Percentiles rank a stretch among this genome's conserved stretches.
phyloP scores from a whole-genome alignment of 495 filamentous ascomycete genomes.

The Aspergillus diversus region DNA sequence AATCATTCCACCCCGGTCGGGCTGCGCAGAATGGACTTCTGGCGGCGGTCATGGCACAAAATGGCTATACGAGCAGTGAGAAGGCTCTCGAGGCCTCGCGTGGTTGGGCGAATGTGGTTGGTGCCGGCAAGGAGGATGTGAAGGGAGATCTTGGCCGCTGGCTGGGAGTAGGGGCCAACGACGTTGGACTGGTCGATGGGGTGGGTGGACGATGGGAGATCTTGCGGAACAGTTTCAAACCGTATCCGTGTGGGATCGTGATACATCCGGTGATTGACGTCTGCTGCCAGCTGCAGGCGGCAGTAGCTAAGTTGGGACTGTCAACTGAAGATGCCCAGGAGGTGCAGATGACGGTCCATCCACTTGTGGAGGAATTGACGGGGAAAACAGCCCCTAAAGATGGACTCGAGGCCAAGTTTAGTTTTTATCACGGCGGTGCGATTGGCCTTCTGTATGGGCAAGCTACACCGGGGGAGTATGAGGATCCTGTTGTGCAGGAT shows the following conservation, averaged over 20 bases:
- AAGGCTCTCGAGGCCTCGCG: constrained; percentile 55
- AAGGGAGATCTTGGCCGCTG: constrained; percentile 40
- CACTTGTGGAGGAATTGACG: constrained; percentile 56
- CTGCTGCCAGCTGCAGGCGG: constrained; percentile 46
- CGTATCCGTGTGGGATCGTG: constrained; percentile 60
- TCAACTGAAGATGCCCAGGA: constrained; percentile 17
- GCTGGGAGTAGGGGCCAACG: constrained; percentile 19
- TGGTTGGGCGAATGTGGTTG: constrained; percentile 49
- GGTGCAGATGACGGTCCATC: constrained; percentile 48
- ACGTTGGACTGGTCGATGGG: constrained; percentile 10
- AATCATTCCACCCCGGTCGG: constrained; percentile 57
- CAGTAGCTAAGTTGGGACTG: constrained; percentile 33
- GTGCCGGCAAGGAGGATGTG: neutral
- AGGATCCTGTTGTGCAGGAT: constrained; percentile 47
- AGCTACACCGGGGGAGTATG: constrained; percentile 53
- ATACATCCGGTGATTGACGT: constrained; percentile 59
- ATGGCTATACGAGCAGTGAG: constrained; percentile 51
- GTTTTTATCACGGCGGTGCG: constrained; percentile 55
- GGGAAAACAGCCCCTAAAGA: constrained; percentile 53
- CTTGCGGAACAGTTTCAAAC: constrained; percentile 57
- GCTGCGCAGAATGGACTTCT: constrained; percentile 55
- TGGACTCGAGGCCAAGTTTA: constrained; percentile 58
- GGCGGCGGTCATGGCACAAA: constrained; percentile 51
- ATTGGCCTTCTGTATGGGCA: constrained; percentile 54
- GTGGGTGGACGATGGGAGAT: constrained; percentile 49